These are phyloP conservation scores for Cryptococcus neoformans DNA, from an alignment of 1,284 basidiomycete species.

Conservation along the genomic window DNA sequence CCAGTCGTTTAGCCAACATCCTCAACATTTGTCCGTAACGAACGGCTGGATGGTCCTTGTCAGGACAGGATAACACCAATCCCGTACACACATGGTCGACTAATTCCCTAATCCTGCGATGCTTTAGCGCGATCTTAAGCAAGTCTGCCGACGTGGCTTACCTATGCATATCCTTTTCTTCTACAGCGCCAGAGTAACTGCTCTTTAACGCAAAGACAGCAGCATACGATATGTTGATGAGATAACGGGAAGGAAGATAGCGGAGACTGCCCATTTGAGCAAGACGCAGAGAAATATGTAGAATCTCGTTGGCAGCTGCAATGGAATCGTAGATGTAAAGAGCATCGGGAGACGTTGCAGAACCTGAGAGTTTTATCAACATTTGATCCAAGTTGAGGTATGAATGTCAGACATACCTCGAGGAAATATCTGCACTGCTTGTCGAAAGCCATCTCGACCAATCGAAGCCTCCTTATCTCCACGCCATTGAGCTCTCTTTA, in stretches of 20 bases:
- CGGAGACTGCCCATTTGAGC: constrained; percentile 40
- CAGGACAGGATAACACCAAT: constrained; percentile 33
- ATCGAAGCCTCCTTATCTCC: constrained; percentile 29
- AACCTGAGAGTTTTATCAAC: constrained; percentile 17
- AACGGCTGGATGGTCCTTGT: constrained; percentile 45
- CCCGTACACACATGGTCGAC: constrained; percentile 40
- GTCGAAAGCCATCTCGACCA: constrained; percentile 8
- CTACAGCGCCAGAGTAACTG: constrained; percentile 39
- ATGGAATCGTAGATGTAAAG: constrained; percentile 48
- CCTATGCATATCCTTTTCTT: constrained; percentile 30
- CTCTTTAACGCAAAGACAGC: constrained; percentile 46
- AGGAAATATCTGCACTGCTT: constrained; percentile 29
- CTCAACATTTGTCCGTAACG: constrained; percentile 46
- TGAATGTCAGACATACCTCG: constrained; percentile 16
- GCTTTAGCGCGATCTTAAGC: neutral
- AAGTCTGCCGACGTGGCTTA: constrained; percentile 13
- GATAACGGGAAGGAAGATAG: constrained; percentile 42
- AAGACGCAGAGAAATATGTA: constrained; percentile 42
- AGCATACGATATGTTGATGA: constrained; percentile 46
- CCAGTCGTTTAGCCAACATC: constrained; percentile 39
- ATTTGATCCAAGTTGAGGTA: neutral
- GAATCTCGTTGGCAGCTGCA: constrained; percentile 47
- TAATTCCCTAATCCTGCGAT: constrained; percentile 33
- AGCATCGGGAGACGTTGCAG: constrained; percentile 46
- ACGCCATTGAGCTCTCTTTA: constrained; percentile 44